Evolutionary conservation across 192 early-diverging fungal genomes (phyloP).

Genomic region (Rhizophagus clarus): DNA sequence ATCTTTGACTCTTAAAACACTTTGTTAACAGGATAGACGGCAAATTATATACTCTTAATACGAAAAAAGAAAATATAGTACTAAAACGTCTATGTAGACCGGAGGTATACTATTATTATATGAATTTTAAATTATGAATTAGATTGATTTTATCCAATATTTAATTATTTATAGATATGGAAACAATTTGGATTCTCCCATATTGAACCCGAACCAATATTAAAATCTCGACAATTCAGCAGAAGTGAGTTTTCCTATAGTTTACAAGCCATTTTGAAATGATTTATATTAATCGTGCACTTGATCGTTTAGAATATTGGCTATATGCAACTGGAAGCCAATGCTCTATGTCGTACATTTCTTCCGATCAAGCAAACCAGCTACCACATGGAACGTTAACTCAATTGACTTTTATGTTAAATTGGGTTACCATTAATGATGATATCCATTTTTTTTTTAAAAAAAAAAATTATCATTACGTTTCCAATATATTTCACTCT

Average conservation of each 20-base stretch:
- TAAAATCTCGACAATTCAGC: conserved; percentile 12
- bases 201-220: not conserved
- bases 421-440: conserved; percentile 24
- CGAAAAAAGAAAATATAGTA: conserved; percentile 30
- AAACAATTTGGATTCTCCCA: conserved; percentile 27
- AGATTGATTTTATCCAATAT: not conserved
- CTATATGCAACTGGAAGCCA: conserved; percentile 5
- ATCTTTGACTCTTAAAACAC: conserved; percentile 9
- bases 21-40: conserved; percentile 31
- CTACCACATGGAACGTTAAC: conserved; percentile 1
- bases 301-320: conserved; percentile 15
- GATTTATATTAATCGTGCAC: not conserved
- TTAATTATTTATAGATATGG: conserved; percentile 20
- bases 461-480: too few species aligned
- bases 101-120: conserved; percentile 6
- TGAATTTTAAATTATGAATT: not conserved
- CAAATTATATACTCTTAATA: conserved; percentile 18
- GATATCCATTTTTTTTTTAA: conserved; percentile 27
- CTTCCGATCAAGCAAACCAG: not conserved
- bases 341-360: not conserved
- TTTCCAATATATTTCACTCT: not conserved
- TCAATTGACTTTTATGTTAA: conserved; percentile 20
- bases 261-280: not conserved
- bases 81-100: conserved; percentile 22
- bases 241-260: conserved; percentile 5